Evolutionary conservation across 768 basidiomycete genomes (phyloP), one percentile per base, ranked within the genome.

Genomic region (Punctularia strigosozonata): DNA sequence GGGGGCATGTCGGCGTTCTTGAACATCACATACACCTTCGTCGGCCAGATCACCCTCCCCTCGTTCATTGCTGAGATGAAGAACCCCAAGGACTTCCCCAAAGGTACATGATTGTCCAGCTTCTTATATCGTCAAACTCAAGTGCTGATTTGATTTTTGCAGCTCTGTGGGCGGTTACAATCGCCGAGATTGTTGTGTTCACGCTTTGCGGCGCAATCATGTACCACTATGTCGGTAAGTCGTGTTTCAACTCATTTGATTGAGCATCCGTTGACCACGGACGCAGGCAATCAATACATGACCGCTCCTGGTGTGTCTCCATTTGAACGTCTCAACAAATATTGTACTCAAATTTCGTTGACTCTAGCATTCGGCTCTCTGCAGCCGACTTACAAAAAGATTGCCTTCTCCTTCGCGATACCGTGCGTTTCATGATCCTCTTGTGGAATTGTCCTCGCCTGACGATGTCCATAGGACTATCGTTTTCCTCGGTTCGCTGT

Each of bases 21-120:
- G 32, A 69, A 69, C 50, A 69, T 69, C 30, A 60, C 56, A 6
- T 68, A 65, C 43, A 67, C 66, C 6, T 56, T 66, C 22, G 59
- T 66, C 20, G 67, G 66, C 5, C 67, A 69, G 43, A 65, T 64
- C 25, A 63, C 62, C 1, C 45, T 67, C 5, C 67, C 67, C 15
- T 64, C 64, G 22, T 66, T 68, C 45, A 68, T 66, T 39, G 64
- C 66, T 3, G 65, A 68, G 42, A 67, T 68, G 65, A 60, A 63
- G 46, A 59, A 69, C 22, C 66, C 66, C 4, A 62, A 56, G 36
- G 65, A 67, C 41, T 67, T 69, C 47, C 64, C 65, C 1, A 66
- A 66, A 51, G 61, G 61, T 58, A 34, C 30, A 45, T 36, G 17
- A 26, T 24, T 19, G n/a, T 24, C 20, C 5, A 14, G 31, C 14